Conservation (phyloP, 495 filamentous ascomycete species). For the Penicillium nucicola region DNA sequence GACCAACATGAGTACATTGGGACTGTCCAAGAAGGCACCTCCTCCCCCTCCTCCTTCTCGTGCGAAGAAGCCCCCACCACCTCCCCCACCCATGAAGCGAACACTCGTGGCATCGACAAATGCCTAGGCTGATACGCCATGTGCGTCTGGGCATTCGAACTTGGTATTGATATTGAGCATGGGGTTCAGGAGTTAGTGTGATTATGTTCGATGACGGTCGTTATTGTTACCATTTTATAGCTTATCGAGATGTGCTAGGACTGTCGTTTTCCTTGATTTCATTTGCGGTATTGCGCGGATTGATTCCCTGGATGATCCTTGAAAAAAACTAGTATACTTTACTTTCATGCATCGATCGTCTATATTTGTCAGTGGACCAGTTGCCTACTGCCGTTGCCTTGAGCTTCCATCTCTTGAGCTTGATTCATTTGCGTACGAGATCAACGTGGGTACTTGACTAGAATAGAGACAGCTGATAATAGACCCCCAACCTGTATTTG, state of each 20-base stretch:
- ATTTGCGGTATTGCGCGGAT: neutral
- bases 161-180: conserved; percentile 5
- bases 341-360: neutral
- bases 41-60: conserved; percentile 81
- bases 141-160: neutral
- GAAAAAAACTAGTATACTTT: neutral
- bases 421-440: too few relatives aligned
- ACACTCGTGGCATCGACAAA: conserved; percentile 32
- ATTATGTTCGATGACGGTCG: neutral
- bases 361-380: neutral
- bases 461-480: too few relatives aligned
- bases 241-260: neutral
- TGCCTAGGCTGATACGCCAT: conserved; percentile 7
- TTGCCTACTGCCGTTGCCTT: neutral
- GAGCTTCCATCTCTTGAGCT: too few relatives aligned
- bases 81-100: conserved; percentile 49
- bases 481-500: too few relatives aligned
- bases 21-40: conserved; percentile 62
- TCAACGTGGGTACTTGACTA: too few relatives aligned
- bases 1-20: conserved; percentile 40
- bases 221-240: conserved; percentile 2
- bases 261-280: neutral
- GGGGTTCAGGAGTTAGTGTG: conserved; percentile 14
- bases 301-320: neutral
- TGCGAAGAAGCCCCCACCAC: conserved; percentile 72